Evolutionary conservation across 257 asterid genomes (phyloP), one percentile per base, ranked within the genome.

Genomic region (Solanum arcanum): DNA sequence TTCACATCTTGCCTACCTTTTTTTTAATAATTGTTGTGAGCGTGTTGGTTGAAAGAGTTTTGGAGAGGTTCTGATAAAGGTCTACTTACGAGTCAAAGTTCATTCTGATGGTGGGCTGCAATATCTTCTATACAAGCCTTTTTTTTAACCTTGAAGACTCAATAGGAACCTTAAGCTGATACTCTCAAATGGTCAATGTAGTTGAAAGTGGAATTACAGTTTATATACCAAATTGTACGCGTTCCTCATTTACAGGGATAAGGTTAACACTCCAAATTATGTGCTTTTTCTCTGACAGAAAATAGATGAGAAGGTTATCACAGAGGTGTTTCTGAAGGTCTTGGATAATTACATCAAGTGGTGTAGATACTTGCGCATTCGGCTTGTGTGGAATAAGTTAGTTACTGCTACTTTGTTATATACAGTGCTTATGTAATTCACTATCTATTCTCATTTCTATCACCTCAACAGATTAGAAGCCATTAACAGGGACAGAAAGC

Each of bases 301-400:
- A 93, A 92, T 95, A 82, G 99, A 95, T 78, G 99, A 97, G 90
- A 95, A 90, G 86, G 98, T 98, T 90, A 89, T 95, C 84, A 94
- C 95, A 75, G 98, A 93, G 89, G 99, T 95, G 83, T 97, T 97
- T 89, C 89, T 94, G 91, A 97, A 97, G 94, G 98, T 95, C 91
- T 92, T 97, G 88, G 99, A 97, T 90, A 97, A 97, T 92, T 97
- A 97, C 94, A 95, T 94, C 88, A 97, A 94, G 90, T 97, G 99
- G 99, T 97, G 99, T 91, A 94, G 90, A 94, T 97, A 97, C 89
- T 91, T 97, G 86, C 93, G 99, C 86, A 92, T 88, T 86, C 99
- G 98, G 69, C 85, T 93, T 47, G 99, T 95, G 12, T 97, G 97
- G 94, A 95, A 94, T 88, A 97, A 98, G 99, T 96, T 84, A 85